A percentile compares a stretch with the other conserved stretches of the same genome.
These are phyloP conservation scores for Lepraria neglecta DNA, from an alignment of 495 filamentous ascomycete genomes.

Conservation along the genomic window DNA sequence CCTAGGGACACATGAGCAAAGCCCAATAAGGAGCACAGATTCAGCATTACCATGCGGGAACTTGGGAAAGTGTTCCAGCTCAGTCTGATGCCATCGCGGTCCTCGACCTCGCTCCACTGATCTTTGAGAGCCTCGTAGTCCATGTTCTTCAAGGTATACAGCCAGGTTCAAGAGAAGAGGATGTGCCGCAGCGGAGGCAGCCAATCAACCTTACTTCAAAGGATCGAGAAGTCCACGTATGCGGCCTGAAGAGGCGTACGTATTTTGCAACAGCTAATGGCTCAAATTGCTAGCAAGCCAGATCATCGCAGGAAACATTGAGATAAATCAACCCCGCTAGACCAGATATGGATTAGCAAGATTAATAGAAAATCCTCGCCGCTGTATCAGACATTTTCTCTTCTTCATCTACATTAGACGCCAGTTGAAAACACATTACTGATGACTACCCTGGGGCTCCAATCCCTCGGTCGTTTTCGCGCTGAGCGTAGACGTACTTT, in stretches of 20 bases:
- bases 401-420: constrained; percentile 42
- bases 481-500: constrained; percentile 59
- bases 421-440: constrained; percentile 54
- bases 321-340: constrained; percentile 8
- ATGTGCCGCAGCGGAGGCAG: not conserved
- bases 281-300: not conserved
- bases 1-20: constrained; percentile 46
- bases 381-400: constrained; percentile 21
- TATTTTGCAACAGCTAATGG: not conserved
- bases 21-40: constrained; percentile 8
- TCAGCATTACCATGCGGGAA: constrained; percentile 76
- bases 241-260: not conserved
- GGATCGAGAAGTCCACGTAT: not conserved
- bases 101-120: constrained; percentile 95
- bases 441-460: constrained; percentile 44
- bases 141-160: constrained; percentile 41
- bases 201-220: not conserved
- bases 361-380: not conserved
- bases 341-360: not conserved
- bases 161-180: not conserved
- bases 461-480: constrained; percentile 54
- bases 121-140: constrained; percentile 84
- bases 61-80: constrained; percentile 99
- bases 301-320: not conserved
- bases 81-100: constrained; percentile 90